A percentile compares a stretch with the other conserved stretches of the same genome.
These are phyloP conservation scores for Lentinula boryana DNA, from an alignment of 768 basidiomycete species.

Conservation along the genomic window DNA sequence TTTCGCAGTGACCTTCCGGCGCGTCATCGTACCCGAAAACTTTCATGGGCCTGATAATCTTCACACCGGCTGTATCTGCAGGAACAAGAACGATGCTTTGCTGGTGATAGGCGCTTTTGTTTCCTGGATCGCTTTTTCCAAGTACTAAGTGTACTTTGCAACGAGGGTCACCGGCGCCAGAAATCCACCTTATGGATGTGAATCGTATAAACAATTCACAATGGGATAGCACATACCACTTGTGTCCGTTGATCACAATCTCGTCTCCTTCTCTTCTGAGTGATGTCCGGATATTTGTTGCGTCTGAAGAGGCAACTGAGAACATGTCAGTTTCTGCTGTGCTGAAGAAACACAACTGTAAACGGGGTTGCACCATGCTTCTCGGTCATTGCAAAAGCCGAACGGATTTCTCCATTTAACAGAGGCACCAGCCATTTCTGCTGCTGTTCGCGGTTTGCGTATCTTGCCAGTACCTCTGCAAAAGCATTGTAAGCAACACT, in stretches of 20 bases:
- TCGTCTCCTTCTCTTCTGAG: constrained; percentile 79
- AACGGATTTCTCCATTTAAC: constrained; percentile 88
- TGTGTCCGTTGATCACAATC: constrained; percentile 93
- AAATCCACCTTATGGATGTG: constrained; percentile 77
- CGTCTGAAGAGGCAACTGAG: constrained; percentile 88
- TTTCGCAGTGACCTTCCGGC: constrained; percentile 94
- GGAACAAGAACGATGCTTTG: constrained; percentile 98
- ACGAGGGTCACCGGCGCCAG: constrained; percentile 91
- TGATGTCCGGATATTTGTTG: constrained; percentile 89
- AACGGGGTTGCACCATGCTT: constrained; percentile 53
- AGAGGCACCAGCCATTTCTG: constrained; percentile 85
- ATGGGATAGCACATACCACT: constrained; percentile 56
- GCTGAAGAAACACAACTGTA: constrained; percentile 8
- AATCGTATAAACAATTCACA: not conserved
- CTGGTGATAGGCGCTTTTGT: constrained; percentile 69
- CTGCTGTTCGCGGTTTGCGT: constrained; percentile 89
- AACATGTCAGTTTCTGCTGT: not conserved
- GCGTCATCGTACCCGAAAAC: constrained; percentile 96
- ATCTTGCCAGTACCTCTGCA: constrained; percentile 92
- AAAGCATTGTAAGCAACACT: not conserved
- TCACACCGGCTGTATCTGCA: constrained; percentile 79
- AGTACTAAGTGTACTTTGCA: constrained; percentile 88
- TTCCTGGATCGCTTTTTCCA: constrained; percentile 88
- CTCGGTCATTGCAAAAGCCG: constrained; percentile 97
- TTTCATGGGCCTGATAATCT: constrained; percentile 84